phyloP scores from a whole-genome alignment of 1,284 basidiomycete genomes.

The Takashimella koratensis region DNA sequence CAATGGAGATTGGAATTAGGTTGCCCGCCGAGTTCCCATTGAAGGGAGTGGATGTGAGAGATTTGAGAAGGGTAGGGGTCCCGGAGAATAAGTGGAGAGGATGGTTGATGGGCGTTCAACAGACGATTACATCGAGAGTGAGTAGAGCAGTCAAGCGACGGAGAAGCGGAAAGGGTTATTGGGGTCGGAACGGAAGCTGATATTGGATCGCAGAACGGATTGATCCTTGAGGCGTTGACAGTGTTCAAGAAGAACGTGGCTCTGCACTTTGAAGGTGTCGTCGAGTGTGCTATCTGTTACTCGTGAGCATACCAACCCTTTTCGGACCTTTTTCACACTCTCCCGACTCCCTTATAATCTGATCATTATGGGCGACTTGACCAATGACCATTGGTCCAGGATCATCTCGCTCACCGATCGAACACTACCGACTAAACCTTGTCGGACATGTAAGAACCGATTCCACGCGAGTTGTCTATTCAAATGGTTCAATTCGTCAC shows the following conservation, averaged over 20 bases:
- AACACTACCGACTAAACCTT: slow-evolving; percentile 83
- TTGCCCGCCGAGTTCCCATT: slow-evolving; percentile 91
- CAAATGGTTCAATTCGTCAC: slow-evolving; percentile 89
- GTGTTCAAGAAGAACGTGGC: slow-evolving; percentile 93
- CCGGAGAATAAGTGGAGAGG: slow-evolving; percentile 87
- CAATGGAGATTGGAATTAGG: slow-evolving; percentile 82
- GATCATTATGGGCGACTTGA: no score
- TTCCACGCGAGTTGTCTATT: slow-evolving; percentile 92
- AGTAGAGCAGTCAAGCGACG: no score
- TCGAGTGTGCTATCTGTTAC: slow-evolving; percentile 91
- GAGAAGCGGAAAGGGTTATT: neutral
- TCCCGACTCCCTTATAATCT: neutral
- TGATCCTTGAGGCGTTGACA: slow-evolving; percentile 83
- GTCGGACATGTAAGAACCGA: slow-evolving; percentile 89
- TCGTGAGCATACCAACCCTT: slow-evolving; percentile 58
- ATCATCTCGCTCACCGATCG: slow-evolving; percentile 91
- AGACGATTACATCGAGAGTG: slow-evolving; percentile 82
- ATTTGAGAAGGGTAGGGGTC: slow-evolving; percentile 80
- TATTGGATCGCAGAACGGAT: slow-evolving; percentile 64
- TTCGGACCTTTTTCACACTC: neutral
- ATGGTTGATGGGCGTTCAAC: slow-evolving; percentile 91
- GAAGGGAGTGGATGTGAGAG: slow-evolving; percentile 80
- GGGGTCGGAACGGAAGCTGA: neutral
- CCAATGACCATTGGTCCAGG: no score
- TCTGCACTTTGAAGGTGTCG: slow-evolving; percentile 87